Conservation (phyloP, 2,329 filamentous ascomycete species). For the Microcyclospora tardicrescens region DNA sequence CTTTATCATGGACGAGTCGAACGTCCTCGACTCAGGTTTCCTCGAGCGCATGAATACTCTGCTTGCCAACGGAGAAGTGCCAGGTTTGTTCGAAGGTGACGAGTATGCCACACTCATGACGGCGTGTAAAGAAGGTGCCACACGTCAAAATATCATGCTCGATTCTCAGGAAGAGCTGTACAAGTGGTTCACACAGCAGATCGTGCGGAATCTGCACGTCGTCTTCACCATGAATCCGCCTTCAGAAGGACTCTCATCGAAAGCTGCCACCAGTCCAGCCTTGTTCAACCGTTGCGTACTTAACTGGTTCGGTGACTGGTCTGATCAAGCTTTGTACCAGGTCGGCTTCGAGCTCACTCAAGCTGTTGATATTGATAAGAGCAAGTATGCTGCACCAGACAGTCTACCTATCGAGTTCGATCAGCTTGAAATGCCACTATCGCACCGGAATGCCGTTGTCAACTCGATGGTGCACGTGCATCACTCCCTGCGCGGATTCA, state of each 20-base stretch:
- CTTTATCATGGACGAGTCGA: slow-evolving; percentile 99
- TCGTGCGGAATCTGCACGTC: slow-evolving; percentile 96
- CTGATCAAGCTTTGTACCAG: slow-evolving; percentile 95
- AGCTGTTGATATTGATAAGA: slow-evolving; percentile 85
- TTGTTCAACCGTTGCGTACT: slow-evolving; percentile 99
- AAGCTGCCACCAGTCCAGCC: slow-evolving; percentile 92
- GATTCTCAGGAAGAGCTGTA: slow-evolving; percentile 99
- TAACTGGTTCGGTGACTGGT: slow-evolving; percentile 99
- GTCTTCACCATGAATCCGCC: slow-evolving; percentile 99
- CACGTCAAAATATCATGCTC: slow-evolving; percentile 84
- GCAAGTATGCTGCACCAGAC: slow-evolving; percentile 75
- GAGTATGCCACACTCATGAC: slow-evolving; percentile 98
- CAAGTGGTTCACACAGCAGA: slow-evolving; percentile 99
- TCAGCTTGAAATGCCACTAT: slow-evolving; percentile 68
- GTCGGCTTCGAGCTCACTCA: slow-evolving; percentile 91
- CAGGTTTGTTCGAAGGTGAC: slow-evolving; percentile 96
- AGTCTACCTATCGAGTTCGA: slow-evolving; percentile 88
- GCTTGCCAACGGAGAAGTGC: slow-evolving; percentile 97
- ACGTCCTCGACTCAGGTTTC: slow-evolving; percentile 97
- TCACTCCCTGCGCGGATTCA: slow-evolving; percentile 84
- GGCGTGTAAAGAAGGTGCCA: slow-evolving; percentile 93
- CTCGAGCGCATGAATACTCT: slow-evolving; percentile 98
- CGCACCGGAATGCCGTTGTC: slow-evolving; percentile 81
- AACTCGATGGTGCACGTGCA: slow-evolving; percentile 99
- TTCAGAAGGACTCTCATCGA: slow-evolving; percentile 84